Conservation (phyloP, 441 rosid genomes). For the Bocquillonia castaneifolia region DNA sequence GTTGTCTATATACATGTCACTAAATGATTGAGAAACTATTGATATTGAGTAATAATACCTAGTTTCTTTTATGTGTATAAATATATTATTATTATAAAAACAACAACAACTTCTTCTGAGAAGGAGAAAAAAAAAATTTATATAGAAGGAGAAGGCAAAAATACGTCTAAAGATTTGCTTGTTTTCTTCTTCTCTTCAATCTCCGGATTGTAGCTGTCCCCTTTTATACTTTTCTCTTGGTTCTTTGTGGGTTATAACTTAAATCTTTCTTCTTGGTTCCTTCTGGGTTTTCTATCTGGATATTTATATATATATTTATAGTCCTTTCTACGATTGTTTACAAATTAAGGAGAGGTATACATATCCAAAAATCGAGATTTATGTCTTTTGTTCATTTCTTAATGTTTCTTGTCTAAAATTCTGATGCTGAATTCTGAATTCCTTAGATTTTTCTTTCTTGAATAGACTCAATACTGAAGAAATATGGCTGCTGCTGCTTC, state of each 20-base stretch:
- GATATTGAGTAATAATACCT: background rate
- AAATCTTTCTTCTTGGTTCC: conserved; percentile 22
- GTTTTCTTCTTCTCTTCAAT: conserved; percentile 37
- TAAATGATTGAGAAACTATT: conserved; percentile 27
- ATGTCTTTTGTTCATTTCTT: background rate
- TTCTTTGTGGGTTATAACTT: conserved; percentile 20
- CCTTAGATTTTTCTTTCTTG: conserved; percentile 15
- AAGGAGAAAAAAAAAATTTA: background rate
- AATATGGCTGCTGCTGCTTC: conserved; percentile 60
- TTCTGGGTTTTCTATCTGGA: conserved; percentile 15
- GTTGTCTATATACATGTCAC: conserved; percentile 24
- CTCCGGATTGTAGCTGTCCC: conserved; percentile 41
- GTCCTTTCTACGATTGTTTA: background rate
- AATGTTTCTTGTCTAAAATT: background rate
- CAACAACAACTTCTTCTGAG: background rate
- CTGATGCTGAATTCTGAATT: conserved; percentile 12
- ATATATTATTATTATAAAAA: conserved; percentile 18
- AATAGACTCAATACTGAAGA: conserved; percentile 4
- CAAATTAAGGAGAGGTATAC: conserved; percentile 10
- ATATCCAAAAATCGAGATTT: background rate
- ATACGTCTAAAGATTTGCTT: conserved; percentile 29
- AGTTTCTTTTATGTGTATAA: conserved; percentile 3
- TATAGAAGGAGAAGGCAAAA: conserved; percentile 22
- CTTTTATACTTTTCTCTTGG: conserved; percentile 35
- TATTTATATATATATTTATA: background rate